phyloP scores from a whole-genome alignment of 441 rosid genomes.

The Bocquillonia castaneifolia region DNA sequence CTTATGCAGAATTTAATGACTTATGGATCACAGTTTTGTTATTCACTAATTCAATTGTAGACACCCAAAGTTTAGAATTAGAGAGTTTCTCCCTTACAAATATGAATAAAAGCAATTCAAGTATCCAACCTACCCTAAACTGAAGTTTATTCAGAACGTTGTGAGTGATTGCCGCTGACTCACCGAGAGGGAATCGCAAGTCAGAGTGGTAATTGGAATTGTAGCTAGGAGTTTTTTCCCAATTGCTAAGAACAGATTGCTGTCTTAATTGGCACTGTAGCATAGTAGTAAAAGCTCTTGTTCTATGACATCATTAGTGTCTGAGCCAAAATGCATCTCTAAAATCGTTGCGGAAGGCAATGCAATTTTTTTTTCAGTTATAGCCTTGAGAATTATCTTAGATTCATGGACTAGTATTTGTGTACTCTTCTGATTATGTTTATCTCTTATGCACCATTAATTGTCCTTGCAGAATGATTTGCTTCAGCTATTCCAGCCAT shows the following conservation, averaged over 20 bases:
- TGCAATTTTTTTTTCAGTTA: not conserved
- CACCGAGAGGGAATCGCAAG: too few species aligned
- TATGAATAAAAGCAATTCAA: conserved; percentile 2
- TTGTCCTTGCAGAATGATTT: conserved; percentile 67
- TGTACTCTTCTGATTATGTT: not conserved
- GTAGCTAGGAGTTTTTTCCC: not conserved
- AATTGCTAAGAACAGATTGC: not conserved
- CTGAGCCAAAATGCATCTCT: not conserved
- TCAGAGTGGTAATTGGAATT: too few species aligned
- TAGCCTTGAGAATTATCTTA: not conserved
- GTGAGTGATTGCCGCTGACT: too few species aligned
- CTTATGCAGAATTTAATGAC: not conserved
- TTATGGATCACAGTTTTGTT: not conserved
- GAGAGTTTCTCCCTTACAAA: not conserved
- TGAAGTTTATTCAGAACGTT: not conserved
- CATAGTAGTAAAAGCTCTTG: not conserved
- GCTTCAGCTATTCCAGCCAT: conserved; percentile 96
- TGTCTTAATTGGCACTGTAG: not conserved
- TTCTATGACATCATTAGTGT: not conserved
- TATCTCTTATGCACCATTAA: conserved; percentile 15
- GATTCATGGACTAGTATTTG: not conserved
- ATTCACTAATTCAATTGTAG: not conserved
- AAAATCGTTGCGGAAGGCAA: too few species aligned
- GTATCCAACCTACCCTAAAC: too few species aligned
- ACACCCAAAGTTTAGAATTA: not conserved